Percentiles rank a stretch among this genome's conserved stretches.
Evolutionary conservation across 345 rosid species (phyloP).

Genomic region (Litchi chinensis): DNA sequence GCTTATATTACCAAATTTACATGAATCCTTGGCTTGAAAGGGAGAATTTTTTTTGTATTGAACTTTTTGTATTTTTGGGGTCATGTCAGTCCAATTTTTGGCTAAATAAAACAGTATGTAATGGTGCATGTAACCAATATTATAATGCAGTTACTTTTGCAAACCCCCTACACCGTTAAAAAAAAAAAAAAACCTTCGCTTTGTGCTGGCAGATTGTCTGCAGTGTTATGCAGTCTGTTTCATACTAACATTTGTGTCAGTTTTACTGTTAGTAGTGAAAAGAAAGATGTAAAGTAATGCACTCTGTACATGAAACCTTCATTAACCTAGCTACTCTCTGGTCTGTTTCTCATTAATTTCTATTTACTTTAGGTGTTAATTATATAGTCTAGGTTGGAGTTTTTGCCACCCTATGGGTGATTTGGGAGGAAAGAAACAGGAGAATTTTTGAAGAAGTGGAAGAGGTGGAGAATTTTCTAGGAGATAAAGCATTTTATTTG

Average conservation of each 20-base stretch:
- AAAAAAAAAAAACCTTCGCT: neutral
- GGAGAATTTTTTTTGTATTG: neutral
- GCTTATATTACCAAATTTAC: neutral
- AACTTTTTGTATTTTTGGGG: too few species aligned
- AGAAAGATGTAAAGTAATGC: neutral
- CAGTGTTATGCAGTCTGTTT: neutral
- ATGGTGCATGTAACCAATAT: neutral
- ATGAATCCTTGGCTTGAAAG: neutral
- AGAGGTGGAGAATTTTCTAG: too few species aligned
- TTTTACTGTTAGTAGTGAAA: neutral
- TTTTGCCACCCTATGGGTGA: too few species aligned
- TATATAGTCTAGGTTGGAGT: too few species aligned
- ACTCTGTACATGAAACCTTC: neutral
- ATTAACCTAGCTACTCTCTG: neutral
- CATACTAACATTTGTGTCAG: neutral
- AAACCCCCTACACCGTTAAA: too few species aligned
- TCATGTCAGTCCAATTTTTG: neutral
- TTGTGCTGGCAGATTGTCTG: neutral
- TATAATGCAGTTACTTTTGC: neutral
- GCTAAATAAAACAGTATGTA: neutral
- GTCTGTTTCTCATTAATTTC: neutral
- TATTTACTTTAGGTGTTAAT: slow-evolving; percentile 2
- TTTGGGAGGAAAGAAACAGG: too few species aligned
- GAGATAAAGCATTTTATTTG: too few species aligned
- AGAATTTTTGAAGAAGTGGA: too few species aligned